Conservation (phyloP, 345 rosid genomes). For the Eucalyptus rudis region DNA sequence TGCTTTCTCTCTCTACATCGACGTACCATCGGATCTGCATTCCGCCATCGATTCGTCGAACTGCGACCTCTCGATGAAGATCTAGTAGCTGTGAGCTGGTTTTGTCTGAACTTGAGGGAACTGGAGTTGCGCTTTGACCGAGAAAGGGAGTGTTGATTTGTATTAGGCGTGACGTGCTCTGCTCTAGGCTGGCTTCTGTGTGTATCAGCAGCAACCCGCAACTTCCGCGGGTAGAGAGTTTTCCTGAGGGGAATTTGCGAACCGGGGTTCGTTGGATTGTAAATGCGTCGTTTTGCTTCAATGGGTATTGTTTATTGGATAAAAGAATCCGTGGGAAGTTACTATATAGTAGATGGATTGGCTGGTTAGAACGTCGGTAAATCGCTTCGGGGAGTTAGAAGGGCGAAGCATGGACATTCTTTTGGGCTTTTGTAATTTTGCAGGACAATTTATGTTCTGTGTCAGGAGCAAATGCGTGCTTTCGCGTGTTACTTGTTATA, state of each 20-base stretch:
- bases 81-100: not conserved
- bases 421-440: not conserved
- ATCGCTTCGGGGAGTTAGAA: accelerated
- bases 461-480: not conserved
- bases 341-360: not conserved
- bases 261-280: not conserved
- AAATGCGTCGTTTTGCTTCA: not conserved
- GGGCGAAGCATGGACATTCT: too few species aligned
- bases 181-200: not conserved
- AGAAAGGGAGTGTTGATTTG: not conserved
- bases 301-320: not conserved
- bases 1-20: not conserved
- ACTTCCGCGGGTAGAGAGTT: not conserved
- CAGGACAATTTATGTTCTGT: not conserved
- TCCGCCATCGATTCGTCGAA: not conserved
- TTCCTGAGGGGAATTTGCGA: not conserved
- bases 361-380: not conserved
- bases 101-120: not conserved
- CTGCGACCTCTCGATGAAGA: not conserved
- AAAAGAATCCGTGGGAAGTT: not conserved
- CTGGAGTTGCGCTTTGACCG: not conserved
- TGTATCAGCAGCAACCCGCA: accelerated
- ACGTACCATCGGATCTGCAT: not conserved
- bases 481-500: not conserved
- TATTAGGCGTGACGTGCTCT: not conserved